Conservation (phyloP, 768 basidiomycete genomes). For the Podaxis sp. region DNA sequence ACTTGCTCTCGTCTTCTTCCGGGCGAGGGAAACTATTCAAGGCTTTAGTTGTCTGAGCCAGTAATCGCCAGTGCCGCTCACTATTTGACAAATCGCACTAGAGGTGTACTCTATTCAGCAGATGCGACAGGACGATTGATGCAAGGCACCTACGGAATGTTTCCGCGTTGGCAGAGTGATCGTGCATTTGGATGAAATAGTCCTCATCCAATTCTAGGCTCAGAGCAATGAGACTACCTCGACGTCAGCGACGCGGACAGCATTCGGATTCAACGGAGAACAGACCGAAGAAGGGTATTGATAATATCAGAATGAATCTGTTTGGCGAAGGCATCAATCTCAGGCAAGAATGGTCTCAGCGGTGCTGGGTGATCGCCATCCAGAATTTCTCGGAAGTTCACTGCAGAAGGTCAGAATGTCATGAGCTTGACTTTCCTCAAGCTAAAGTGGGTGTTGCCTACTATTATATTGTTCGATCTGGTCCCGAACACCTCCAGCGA, state of each 20-base stretch:
- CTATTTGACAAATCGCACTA: slow-evolving; percentile 53
- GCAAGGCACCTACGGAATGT: slow-evolving; percentile 37
- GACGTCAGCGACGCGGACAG: neutral
- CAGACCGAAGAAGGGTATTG: slow-evolving; percentile 33
- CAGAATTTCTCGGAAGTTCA: slow-evolving; percentile 31
- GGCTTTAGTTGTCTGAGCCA: too few relatives aligned
- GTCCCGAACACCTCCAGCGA: slow-evolving; percentile 41
- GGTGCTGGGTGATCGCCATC: slow-evolving; percentile 35
- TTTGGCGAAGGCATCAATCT: slow-evolving; percentile 33
- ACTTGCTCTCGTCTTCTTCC: slow-evolving; percentile 40
- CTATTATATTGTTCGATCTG: slow-evolving; percentile 46
- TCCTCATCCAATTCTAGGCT: slow-evolving; percentile 49
- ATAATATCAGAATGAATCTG: slow-evolving; percentile 39
- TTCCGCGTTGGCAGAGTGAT: slow-evolving; percentile 28
- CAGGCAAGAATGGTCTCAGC: slow-evolving; percentile 35
- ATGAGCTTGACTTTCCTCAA: neutral
- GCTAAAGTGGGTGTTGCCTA: slow-evolving; percentile 21
- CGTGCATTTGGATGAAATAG: slow-evolving; percentile 39
- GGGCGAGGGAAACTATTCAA: slow-evolving; percentile 38
- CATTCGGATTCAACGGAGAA: neutral
- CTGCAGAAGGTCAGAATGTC: slow-evolving; percentile 18
- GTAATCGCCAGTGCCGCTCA: slow-evolving; percentile 20
- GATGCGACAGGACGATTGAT: neutral
- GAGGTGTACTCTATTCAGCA: neutral
- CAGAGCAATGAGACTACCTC: slow-evolving; percentile 34